A percentile compares a stretch with the other conserved stretches of the same genome.
phyloP scores from a whole-genome alignment of 116 monocot genomes.

The Phalaenopsis hybrid region DNA sequence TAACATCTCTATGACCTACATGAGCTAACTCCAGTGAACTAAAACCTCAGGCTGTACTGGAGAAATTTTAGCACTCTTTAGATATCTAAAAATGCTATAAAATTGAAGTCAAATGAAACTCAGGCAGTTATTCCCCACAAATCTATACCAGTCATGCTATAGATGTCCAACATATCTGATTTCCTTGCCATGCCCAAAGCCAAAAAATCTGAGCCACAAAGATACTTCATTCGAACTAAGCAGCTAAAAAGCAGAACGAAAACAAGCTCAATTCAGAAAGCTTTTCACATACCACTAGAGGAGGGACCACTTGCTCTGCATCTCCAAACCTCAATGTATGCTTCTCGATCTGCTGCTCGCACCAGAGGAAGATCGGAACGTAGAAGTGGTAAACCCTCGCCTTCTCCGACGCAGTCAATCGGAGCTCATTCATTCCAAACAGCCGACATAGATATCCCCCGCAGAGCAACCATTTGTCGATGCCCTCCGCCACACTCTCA shows the following conservation, averaged over 20 bases:
- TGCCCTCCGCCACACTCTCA: conserved; percentile 52
- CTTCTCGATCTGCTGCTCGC: conserved; percentile 54
- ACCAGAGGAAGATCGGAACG: conserved; percentile 90
- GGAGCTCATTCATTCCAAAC: conserved; percentile 58
- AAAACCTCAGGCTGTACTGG: not conserved
- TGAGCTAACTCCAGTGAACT: not conserved
- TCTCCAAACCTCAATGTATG: conserved; percentile 55
- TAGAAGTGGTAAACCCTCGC: conserved; percentile 93
- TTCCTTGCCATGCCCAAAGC: not conserved
- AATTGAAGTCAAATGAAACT: not conserved
- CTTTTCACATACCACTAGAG: conserved; percentile 57
- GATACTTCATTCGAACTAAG: not conserved
- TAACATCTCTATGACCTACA: too few species aligned
- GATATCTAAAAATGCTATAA: not conserved
- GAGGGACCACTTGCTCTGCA: conserved; percentile 67
- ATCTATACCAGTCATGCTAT: not conserved
- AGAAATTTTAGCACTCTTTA: not conserved
- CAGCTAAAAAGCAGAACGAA: not conserved
- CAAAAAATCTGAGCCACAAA: not conserved
- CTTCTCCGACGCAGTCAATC: conserved; percentile 54
- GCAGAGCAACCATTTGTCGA: conserved; percentile 66
- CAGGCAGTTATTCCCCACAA: not conserved
- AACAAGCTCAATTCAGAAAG: not conserved
- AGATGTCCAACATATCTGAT: not conserved
- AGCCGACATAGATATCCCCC: conserved; percentile 55